Evolutionary conservation across 2,329 filamentous ascomycete genomes (phyloP), one percentile per base, ranked within the genome.

Genomic region (Pleurostoma richardsiae): DNA sequence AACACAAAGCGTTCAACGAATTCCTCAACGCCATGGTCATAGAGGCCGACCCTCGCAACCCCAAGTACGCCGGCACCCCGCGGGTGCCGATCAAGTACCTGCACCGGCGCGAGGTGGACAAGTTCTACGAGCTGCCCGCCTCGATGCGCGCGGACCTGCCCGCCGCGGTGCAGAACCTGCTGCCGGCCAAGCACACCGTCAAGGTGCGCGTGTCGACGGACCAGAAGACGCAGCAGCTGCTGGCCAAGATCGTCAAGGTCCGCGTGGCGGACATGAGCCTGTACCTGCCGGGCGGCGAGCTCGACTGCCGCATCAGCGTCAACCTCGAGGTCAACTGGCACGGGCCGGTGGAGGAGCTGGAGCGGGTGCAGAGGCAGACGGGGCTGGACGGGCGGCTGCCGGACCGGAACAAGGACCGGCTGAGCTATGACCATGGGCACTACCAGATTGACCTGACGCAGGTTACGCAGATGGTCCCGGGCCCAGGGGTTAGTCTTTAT

Each of bases 401-500:
- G 5, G 84, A 89, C 58, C 82, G 91, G 5, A 83, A 82, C 56
- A 99, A 99, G 66, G 91, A 99, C 65, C 82, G 94, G 19, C 73
- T 99, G 62, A 95, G 88, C 61, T 99, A 99, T 68, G 84, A 78
- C 7, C 95, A 97, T 63, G 78, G 90, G 39, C 83, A 82, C 45
- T 96, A 95, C 62, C 88, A 94, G 62, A 79, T 99, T 56, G 94
- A 99, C 66, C 72, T 99, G 43, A 99, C 94, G 0, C 91, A 96
- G 64, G 94, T 99, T 39, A 86, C 83, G 8, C 76, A 74, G 43
- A 59, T 60, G 5, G 54, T 57, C 30, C 54, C 57, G 29, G 65
- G 61, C 5, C 61, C 63, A 45, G 65, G 64, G 4, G 71, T 74
- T 63, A 51, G 70, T 63, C 47, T 49, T 41, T 41, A 19, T 19